phyloP scores from a whole-genome alignment of 441 rosid genomes.

The Eugenia klotzschiana region DNA sequence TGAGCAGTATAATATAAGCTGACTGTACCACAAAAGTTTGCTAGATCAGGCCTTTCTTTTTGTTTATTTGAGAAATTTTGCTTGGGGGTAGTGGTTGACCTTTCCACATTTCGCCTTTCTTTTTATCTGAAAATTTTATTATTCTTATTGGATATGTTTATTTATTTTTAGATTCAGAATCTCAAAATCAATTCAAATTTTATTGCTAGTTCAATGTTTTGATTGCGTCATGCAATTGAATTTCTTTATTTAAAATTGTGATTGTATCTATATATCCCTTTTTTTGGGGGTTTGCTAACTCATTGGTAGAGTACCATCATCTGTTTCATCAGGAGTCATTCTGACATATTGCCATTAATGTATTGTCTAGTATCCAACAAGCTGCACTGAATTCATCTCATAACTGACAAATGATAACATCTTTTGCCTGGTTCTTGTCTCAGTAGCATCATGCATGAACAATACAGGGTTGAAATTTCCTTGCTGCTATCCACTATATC shows the following conservation, averaged over 20 bases:
- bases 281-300: no score
- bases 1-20: background rate
- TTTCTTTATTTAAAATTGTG: no score
- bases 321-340: background rate
- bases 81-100: background rate
- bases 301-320: background rate
- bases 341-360: background rate
- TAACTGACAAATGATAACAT: background rate
- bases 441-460: background rate
- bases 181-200: no score
- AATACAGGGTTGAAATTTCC: background rate
- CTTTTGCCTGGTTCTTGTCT: background rate
- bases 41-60: background rate
- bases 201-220: no score
- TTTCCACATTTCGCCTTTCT: background rate
- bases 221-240: no score
- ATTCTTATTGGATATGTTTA: no score
- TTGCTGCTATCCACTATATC: background rate
- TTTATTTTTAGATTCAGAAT: no score
- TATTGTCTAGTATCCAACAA: background rate
- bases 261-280: no score
- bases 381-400: background rate
- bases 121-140: no score
- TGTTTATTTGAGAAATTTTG: background rate
- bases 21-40: background rate